Percentiles rank a stretch among this genome's conserved stretches.
These are phyloP conservation scores for Ophiorrhiza pumila DNA, from an alignment of 257 asterid species.

Conservation along the genomic window DNA sequence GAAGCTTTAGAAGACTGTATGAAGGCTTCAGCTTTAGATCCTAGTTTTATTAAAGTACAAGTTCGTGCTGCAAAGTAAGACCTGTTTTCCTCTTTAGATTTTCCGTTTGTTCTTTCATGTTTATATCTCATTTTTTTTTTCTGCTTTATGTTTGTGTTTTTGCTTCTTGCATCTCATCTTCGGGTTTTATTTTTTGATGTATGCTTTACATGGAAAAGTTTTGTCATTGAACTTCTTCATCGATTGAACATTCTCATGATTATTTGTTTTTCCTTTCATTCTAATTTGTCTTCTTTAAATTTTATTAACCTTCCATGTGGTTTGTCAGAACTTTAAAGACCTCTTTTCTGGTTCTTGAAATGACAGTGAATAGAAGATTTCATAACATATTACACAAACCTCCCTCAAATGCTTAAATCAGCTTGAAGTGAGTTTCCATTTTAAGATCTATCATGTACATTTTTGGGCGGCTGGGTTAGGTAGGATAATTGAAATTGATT, in stretches of 20 bases:
- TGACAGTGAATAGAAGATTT: not conserved
- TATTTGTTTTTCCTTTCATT: not conserved
- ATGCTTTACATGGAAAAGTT: not conserved
- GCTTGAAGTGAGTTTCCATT: not conserved
- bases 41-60: slow-evolving; percentile 75
- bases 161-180: not conserved
- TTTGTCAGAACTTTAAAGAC: not conserved
- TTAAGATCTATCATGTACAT: not conserved
- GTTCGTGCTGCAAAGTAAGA: slow-evolving; percentile 94
- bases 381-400: not conserved
- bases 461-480: not conserved
- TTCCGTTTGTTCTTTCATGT: not conserved
- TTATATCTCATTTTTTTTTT: slow-evolving; percentile 3
- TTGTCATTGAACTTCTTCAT: not conserved
- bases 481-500: not conserved
- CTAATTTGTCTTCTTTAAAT: not conserved
- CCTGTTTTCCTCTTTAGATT: slow-evolving; percentile 5
- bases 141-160: not conserved
- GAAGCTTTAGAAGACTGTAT: slow-evolving; percentile 89
- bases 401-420: not conserved
- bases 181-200: not conserved
- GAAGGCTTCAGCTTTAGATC: slow-evolving; percentile 77
- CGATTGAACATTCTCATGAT: not conserved
- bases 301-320: too few relatives aligned
- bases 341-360: not conserved